phyloP scores from a whole-genome alignment of 2,329 filamentous ascomycete species.

The Coniella vitis region DNA sequence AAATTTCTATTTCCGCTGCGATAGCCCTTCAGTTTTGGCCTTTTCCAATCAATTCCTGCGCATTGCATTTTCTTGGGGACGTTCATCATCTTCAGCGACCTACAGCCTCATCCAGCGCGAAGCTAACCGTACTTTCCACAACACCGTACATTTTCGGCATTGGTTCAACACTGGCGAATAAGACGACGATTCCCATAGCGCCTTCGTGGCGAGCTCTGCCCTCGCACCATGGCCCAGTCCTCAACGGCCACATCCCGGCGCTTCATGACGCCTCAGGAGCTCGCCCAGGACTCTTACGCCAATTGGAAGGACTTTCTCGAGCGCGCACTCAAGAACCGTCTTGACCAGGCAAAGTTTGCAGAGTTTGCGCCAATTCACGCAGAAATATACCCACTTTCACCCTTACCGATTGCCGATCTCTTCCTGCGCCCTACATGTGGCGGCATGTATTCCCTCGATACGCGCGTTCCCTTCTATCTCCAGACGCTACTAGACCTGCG shows the following conservation, averaged over 20 bases:
- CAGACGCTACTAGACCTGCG: slow-evolving; percentile 45
- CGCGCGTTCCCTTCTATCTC: slow-evolving; percentile 53
- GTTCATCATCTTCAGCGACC: too few species aligned
- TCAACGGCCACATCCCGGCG: background rate
- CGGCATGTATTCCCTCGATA: slow-evolving; percentile 47
- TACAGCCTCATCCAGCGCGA: too few species aligned
- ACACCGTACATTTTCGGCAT: background rate
- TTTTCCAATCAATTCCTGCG: too few species aligned
- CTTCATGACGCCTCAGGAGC: slow-evolving; percentile 7
- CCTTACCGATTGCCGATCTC: slow-evolving; percentile 47
- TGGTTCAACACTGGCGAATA: background rate
- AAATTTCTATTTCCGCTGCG: too few species aligned
- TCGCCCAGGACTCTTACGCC: slow-evolving; percentile 15
- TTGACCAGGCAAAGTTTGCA: slow-evolving; percentile 48
- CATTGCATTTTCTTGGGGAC: too few species aligned
- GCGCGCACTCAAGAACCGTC: slow-evolving; percentile 42
- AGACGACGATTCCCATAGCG: background rate
- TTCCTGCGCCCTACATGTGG: slow-evolving; percentile 47
- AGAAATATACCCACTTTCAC: slow-evolving; percentile 44
- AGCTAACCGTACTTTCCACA: background rate
- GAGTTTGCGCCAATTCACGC: slow-evolving; percentile 43
- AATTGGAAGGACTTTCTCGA: slow-evolving; percentile 47
- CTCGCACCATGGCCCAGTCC: slow-evolving; percentile 7
- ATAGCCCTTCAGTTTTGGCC: background rate
- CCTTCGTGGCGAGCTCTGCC: background rate